phyloP scores from a whole-genome alignment of 2,329 filamentous ascomycete species.

The Curvularia verruculosa region DNA sequence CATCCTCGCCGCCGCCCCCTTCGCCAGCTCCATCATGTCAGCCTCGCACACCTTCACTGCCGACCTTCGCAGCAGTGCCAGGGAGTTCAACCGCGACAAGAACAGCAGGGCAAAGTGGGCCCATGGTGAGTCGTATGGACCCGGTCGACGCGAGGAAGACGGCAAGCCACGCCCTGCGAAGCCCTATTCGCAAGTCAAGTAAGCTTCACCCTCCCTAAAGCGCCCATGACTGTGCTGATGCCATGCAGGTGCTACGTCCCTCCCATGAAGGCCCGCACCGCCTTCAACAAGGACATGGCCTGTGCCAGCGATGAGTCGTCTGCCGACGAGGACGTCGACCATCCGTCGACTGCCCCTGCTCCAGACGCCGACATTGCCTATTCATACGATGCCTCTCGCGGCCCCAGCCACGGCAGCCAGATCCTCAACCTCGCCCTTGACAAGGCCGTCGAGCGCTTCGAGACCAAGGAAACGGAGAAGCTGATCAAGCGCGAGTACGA shows the following conservation, averaged over 20 bases:
- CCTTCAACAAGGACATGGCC: slow-evolving; percentile 54
- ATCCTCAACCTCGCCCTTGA: slow-evolving; percentile 63
- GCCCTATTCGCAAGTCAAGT: slow-evolving; percentile 39
- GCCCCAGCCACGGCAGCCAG: slow-evolving; percentile 61
- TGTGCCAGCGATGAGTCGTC: slow-evolving; percentile 50
- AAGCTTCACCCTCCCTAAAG: slow-evolving; percentile 11
- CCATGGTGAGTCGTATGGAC: slow-evolving; percentile 51
- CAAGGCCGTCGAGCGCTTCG: slow-evolving; percentile 65
- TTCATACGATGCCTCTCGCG: slow-evolving; percentile 59
- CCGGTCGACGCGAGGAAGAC: slow-evolving; percentile 46
- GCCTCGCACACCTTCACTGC: slow-evolving; percentile 55
- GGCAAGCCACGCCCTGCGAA: slow-evolving; percentile 47
- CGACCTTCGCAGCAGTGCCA: slow-evolving; percentile 62
- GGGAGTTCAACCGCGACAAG: slow-evolving; percentile 59
- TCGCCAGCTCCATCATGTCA: slow-evolving; percentile 49
- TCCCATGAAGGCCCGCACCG: slow-evolving; percentile 43
- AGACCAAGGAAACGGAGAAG: slow-evolving; percentile 66
- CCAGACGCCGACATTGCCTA: slow-evolving; percentile 60
- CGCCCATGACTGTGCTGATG: slow-evolving; percentile 20
- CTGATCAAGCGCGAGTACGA: slow-evolving; percentile 67
- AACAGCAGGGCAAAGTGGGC: slow-evolving; percentile 60
- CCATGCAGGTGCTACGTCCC: slow-evolving; percentile 26
- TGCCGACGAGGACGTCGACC: slow-evolving; percentile 54
- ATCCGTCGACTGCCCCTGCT: slow-evolving; percentile 53
- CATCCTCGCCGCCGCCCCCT: slow-evolving; percentile 8